Base-by-base conservation (phyloP, 805 yeast genomes). In the Jamesozyma lodderae region DNA sequence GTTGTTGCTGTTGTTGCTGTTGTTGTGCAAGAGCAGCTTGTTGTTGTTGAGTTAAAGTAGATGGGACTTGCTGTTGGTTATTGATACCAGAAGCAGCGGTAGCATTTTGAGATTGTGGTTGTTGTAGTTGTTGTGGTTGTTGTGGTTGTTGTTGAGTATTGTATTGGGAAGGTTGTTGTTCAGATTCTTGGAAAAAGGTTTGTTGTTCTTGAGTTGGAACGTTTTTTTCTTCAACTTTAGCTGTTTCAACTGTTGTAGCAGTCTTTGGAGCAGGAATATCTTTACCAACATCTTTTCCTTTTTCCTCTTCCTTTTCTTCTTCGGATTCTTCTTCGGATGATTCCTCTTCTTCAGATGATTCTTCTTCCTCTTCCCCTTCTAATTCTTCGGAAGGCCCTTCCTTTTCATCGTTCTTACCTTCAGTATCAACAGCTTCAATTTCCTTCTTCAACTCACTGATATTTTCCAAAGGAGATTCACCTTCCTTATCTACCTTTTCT, bases 401-500 rank as follows among this genome's bases (percentile, higher is more conserved):
- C 29, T 23, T 31, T 28, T 38, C 38, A 13, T 18, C 31, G 8
- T 30, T 37, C 42, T 24, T 37, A 37, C 22, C 37, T 27, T 49
- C 42, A 35, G 48, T 48, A 33, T 47, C 41, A 20, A 43, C 40
- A 29, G 42, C 15, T 30, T 41, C 41, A 22, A 55, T 58, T 60
- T 41, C 71, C 48, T 50, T 62, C 67, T 57, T 69, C 42, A 59
- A 41, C 17, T 44, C 49, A 25, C 46, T 49, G 6, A 58, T 52
- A 31, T 57, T 47, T 13, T 53, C 51, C 28, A 58, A 41, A 15
- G 60, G 53, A 26, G 55, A 42, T 34, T 42, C 49, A 44, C 45
- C 59, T 52, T 33, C 23, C n/a, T 14, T 7, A 16, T 14, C 21
- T 17, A 6, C 13, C 4, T 16, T 4, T 6, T 3, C 13, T 15